These are phyloP conservation scores for Linum trigynum DNA, from an alignment of 345 rosid genomes.

Conservation along the genomic window DNA sequence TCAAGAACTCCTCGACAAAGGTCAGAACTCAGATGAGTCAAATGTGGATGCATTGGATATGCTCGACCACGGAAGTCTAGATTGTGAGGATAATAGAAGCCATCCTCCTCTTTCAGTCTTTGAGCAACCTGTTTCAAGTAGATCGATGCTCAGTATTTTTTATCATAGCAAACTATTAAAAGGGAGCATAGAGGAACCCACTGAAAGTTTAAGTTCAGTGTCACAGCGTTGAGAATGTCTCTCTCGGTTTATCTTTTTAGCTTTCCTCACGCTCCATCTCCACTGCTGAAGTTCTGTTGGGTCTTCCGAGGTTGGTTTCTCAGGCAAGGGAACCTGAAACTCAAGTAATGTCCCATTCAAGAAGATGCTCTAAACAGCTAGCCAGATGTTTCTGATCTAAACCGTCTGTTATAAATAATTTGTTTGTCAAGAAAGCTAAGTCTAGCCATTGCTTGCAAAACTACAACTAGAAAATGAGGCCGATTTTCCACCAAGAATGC, in stretches of 20 bases:
- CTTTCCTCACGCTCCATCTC: constrained; percentile 23
- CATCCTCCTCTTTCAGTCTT: constrained; percentile 85
- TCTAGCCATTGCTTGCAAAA: too few species aligned
- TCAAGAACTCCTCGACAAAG: constrained; percentile 93
- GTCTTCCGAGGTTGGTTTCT: constrained; percentile 21
- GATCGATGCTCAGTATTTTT: not conserved
- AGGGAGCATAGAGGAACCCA: constrained; percentile 10
- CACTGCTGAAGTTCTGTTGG: constrained; percentile 17
- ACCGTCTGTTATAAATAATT: not conserved
- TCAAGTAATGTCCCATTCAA: not conserved
- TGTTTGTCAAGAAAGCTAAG: not conserved
- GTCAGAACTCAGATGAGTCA: constrained; percentile 92
- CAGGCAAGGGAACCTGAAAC: constrained; percentile 26
- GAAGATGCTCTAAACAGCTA: not conserved
- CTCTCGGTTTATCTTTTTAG: constrained; percentile 25
- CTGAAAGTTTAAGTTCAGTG: constrained; percentile 30
- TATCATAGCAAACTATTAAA: too few species aligned
- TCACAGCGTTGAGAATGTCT: constrained; percentile 29
- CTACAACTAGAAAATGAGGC: not conserved
- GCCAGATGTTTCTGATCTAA: not conserved
- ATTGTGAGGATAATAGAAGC: constrained; percentile 98
- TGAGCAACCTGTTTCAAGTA: constrained; percentile 64
- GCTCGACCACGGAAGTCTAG: constrained; percentile 98
- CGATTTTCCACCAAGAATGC: not conserved
- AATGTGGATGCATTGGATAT: constrained; percentile 95